A percentile compares a stretch with the other conserved stretches of the same genome.
Conservation (phyloP, 2,329 filamentous ascomycete species). For the Fusarium pseudoanthophilum region DNA sequence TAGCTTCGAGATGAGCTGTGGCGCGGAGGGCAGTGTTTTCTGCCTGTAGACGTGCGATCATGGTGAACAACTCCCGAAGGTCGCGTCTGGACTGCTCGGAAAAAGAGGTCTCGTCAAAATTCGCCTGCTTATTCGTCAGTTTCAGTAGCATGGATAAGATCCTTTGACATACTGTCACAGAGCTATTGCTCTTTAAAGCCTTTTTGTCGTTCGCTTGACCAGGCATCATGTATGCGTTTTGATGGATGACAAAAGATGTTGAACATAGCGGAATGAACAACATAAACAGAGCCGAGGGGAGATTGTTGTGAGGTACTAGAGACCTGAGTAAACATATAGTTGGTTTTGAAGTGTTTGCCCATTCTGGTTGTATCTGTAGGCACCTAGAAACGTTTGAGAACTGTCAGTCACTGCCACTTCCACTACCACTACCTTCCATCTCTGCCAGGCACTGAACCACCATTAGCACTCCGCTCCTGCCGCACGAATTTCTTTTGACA, state of each 20-base stretch:
- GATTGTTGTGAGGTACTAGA: accelerated
- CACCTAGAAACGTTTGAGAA: not conserved
- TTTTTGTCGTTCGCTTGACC: not conserved
- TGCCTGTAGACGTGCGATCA: not conserved
- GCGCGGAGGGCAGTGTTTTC: not conserved
- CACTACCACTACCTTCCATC: not conserved
- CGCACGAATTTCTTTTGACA: accelerated
- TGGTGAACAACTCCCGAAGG: not conserved
- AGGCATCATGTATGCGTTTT: not conserved
- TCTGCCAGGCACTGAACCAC: not conserved
- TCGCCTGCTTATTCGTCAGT: not conserved
- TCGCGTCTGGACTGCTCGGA: not conserved
- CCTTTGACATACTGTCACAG: not conserved
- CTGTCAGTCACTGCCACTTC: not conserved
- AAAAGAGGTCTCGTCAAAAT: not conserved
- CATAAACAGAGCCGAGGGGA: not conserved
- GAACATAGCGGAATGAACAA: not conserved
- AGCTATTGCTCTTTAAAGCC: accelerated
- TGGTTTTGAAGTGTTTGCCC: no score
- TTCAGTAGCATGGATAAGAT: accelerated
- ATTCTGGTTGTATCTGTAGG: not conserved
- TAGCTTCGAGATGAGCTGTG: not conserved
- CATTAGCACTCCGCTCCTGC: accelerated
- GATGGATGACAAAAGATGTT: no score
- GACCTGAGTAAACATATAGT: accelerated